A percentile compares a stretch with the other conserved stretches of the same genome.
Conservation (phyloP, 371 early-diverging fungal species). For the Mucor saturninus region DNA sequence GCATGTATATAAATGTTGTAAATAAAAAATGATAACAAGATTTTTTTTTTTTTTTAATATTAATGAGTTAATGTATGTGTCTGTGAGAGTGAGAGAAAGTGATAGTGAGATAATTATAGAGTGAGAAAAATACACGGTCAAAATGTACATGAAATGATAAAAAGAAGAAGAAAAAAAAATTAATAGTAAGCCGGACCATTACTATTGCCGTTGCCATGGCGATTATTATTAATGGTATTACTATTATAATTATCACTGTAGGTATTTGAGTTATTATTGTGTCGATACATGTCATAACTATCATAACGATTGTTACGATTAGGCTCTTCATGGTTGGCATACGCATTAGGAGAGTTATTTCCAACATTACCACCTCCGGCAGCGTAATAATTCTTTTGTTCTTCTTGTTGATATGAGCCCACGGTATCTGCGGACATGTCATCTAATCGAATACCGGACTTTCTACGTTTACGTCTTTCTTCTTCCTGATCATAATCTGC, state of each 20-base stretch:
- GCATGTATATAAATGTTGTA: background rate
- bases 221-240: slow-evolving; percentile 14
- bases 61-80: background rate
- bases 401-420: slow-evolving; percentile 18
- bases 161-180: background rate
- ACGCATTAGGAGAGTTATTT: slow-evolving; percentile 12
- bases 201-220: slow-evolving; percentile 15
- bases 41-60: no score
- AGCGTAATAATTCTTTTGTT: slow-evolving; percentile 23
- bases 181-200: slow-evolving; percentile 12
- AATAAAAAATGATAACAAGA: no score
- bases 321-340: slow-evolving; percentile 3
- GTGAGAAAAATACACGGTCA: background rate
- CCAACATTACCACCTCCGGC: slow-evolving; percentile 5
- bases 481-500: slow-evolving; percentile 42
- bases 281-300: slow-evolving; percentile 30
- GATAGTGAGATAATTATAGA: background rate
- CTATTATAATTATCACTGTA: slow-evolving; percentile 20
- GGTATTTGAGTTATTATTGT: slow-evolving; percentile 14
- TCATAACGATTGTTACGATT: slow-evolving; percentile 26
- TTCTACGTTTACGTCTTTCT: slow-evolving; percentile 50
- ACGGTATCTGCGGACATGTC: slow-evolving; percentile 45
- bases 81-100: background rate
- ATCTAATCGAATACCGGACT: slow-evolving; percentile 53
- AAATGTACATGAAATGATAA: background rate